phyloP scores from a whole-genome alignment of 2,329 filamentous ascomycete species.

The Exophiala viscosa region DNA sequence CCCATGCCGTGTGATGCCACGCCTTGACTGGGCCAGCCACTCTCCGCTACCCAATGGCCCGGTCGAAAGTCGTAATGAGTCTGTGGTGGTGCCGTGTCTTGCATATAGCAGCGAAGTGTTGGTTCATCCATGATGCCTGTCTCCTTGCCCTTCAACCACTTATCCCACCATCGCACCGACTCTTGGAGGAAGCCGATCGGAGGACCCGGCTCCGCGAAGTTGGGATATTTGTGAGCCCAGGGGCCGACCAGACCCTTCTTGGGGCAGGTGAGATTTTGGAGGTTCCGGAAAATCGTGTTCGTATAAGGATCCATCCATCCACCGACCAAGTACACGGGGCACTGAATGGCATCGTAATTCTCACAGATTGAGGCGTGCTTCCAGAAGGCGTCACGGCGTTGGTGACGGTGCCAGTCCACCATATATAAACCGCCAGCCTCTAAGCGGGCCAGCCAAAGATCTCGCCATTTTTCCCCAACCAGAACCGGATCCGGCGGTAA shows the following conservation, averaged over 20 bases:
- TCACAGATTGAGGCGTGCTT: conserved; percentile 15
- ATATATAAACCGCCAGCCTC: conserved; percentile 14
- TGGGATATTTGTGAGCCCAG: conserved; percentile 16
- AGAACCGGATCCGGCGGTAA: conserved; percentile 11
- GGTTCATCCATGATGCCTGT: conserved; percentile 15
- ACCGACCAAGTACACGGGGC: conserved; percentile 14
- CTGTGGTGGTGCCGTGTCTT: conserved; percentile 8
- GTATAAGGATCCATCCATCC: conserved; percentile 14
- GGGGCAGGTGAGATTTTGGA: conserved; percentile 9
- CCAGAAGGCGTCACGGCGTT: conserved; percentile 13
- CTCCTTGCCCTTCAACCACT: conserved; percentile 14
- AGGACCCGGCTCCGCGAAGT: conserved; percentile 15
- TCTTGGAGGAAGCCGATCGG: conserved; percentile 16
- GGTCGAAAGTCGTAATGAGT: conserved; percentile 16
- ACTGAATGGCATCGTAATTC: conserved; percentile 10
- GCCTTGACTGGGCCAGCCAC: conserved; percentile 3
- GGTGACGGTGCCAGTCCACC: conserved; percentile 14
- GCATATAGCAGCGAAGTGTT: conserved; percentile 7
- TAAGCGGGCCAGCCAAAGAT: conserved; percentile 10
- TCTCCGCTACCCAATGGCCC: conserved; percentile 13
- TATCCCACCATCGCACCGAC: conserved; percentile 13
- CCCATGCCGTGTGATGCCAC: conserved; percentile 1
- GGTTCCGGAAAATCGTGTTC: conserved; percentile 12
- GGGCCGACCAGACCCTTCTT: conserved; percentile 11
- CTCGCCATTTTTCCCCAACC: conserved; percentile 17